phyloP scores from a whole-genome alignment of 805 yeast genomes.

The Isabelozyma rhagii region DNA sequence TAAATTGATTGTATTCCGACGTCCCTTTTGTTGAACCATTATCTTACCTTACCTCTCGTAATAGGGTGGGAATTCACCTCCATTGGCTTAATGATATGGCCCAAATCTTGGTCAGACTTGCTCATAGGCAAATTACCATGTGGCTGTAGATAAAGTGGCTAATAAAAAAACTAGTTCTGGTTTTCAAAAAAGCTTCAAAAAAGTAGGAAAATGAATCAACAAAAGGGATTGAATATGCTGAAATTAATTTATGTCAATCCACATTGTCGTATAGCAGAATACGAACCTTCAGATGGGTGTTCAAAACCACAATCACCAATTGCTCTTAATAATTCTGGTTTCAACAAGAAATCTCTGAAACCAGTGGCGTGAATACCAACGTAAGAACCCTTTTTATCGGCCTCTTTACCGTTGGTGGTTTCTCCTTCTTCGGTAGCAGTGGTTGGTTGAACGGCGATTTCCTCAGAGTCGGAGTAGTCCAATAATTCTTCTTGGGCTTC shows the following conservation, averaged over 20 bases:
- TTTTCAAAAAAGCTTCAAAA: not conserved
- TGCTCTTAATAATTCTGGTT: slow-evolving; percentile 96
- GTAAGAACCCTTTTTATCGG: slow-evolving; percentile 92
- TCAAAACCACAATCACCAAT: slow-evolving; percentile 99
- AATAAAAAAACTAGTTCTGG: not conserved
- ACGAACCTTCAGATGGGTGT: slow-evolving; percentile 98
- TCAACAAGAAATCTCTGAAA: slow-evolving; percentile 93
- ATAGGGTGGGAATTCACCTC: too few species aligned
- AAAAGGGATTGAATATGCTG: not conserved
- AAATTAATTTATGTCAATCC: not conserved
- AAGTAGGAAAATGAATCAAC: not conserved
- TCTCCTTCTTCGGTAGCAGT: slow-evolving; percentile 36
- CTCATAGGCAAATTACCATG: too few species aligned
- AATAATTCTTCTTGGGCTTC: slow-evolving; percentile 99
- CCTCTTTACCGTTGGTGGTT: slow-evolving; percentile 53
- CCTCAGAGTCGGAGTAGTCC: slow-evolving; percentile 98
- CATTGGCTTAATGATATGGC: too few species aligned
- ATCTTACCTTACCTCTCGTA: not conserved
- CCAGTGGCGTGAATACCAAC: slow-evolving; percentile 98
- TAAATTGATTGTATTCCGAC: not conserved
- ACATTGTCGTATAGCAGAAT: slow-evolving; percentile 8
- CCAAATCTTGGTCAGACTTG: too few species aligned
- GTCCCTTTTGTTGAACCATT: not conserved
- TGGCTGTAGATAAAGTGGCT: not conserved
- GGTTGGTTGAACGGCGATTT: slow-evolving; percentile 64